phyloP scores from a whole-genome alignment of 192 early-diverging fungal species.

The Podila verticillata region DNA sequence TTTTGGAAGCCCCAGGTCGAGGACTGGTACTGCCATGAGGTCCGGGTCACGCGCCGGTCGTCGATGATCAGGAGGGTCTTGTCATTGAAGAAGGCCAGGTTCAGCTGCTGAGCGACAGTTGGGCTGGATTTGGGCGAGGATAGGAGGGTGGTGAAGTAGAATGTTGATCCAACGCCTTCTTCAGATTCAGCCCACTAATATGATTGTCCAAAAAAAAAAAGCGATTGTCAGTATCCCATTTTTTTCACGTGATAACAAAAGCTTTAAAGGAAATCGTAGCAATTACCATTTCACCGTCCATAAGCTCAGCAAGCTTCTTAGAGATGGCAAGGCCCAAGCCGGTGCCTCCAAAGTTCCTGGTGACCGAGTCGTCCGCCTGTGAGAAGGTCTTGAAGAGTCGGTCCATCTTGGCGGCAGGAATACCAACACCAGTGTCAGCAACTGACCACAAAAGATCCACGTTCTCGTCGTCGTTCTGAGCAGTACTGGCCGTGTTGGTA shows the following conservation, averaged over 20 bases:
- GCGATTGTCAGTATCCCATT: neutral
- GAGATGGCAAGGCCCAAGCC: constrained; percentile 55
- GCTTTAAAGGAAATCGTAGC: neutral
- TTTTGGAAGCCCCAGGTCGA: constrained; percentile 47
- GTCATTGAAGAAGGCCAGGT: constrained; percentile 38
- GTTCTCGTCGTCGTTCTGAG: neutral
- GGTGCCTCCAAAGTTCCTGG: constrained; percentile 57
- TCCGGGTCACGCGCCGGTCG: constrained; percentile 42
- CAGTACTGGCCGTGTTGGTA: too few species aligned
- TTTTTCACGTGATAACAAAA: neutral
- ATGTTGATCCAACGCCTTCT: constrained; percentile 44
- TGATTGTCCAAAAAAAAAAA: neutral
- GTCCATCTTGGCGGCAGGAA: constrained; percentile 43
- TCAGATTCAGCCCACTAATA: constrained; percentile 46
- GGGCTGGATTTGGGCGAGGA: constrained; percentile 22
- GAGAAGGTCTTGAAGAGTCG: constrained; percentile 55
- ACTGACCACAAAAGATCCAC: constrained; percentile 49
- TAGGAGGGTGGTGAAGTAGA: constrained; percentile 38
- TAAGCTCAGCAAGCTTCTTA: constrained; percentile 47
- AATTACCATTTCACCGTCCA: constrained; percentile 53
- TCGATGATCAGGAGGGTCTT: constrained; percentile 43
- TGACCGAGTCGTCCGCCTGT: constrained; percentile 58
- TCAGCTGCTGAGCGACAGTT: constrained; percentile 36
- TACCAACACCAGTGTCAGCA: constrained; percentile 52
- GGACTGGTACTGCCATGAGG: constrained; percentile 44